Conservation (phyloP, 345 rosid genomes). For the Linum usitatissimum region DNA sequence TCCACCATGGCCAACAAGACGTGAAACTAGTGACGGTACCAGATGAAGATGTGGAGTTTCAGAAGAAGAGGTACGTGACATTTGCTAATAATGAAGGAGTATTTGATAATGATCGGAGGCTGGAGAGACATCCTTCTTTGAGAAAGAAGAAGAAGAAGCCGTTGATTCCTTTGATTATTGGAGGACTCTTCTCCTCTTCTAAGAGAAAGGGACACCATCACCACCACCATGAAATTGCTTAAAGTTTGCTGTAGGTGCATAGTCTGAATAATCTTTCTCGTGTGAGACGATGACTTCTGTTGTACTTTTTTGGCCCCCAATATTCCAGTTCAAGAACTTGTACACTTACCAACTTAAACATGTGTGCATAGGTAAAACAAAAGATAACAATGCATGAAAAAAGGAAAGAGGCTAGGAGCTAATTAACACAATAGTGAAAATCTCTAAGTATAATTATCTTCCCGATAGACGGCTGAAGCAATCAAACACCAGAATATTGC, state of each 20-base stretch:
- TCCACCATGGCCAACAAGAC: background rate
- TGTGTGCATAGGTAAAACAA: too few relatives aligned
- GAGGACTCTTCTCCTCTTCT: constrained; percentile 57
- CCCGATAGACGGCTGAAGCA: too few relatives aligned
- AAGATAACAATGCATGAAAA: too few relatives aligned
- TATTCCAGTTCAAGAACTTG: too few relatives aligned
- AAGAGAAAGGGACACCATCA: constrained; percentile 32
- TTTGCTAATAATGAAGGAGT: constrained; percentile 40
- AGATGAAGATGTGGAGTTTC: constrained; percentile 14
- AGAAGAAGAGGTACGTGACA: constrained; percentile 54
- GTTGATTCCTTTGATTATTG: constrained; percentile 43
- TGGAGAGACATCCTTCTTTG: constrained; percentile 63
- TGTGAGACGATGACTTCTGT: background rate
- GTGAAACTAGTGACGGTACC: background rate
- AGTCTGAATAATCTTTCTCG: background rate
- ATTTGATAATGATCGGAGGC: constrained; percentile 14
- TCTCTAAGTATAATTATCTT: too few relatives aligned
- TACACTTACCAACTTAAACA: too few relatives aligned
- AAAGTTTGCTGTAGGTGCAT: background rate
- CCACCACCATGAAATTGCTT: background rate
- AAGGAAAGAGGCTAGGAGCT: too few relatives aligned
- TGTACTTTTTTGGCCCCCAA: too few relatives aligned
- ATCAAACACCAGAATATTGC: too few relatives aligned
- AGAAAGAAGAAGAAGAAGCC: constrained; percentile 57
- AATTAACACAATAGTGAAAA: too few relatives aligned